These are phyloP conservation scores for Populus simonii DNA, from an alignment of 345 rosid genomes.

Conservation along the genomic window DNA sequence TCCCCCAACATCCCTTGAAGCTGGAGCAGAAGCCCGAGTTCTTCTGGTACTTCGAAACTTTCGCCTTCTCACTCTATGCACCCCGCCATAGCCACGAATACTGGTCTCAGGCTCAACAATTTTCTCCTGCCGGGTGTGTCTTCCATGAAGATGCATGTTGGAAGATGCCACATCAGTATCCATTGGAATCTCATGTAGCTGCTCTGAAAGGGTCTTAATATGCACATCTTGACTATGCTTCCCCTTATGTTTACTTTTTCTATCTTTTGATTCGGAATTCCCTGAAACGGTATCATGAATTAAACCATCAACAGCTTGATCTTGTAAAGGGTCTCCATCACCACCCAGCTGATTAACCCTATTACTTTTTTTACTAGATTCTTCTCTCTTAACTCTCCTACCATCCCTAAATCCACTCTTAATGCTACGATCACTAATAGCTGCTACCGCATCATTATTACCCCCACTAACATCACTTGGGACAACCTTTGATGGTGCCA, in stretches of 20 bases:
- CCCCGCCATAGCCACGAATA: constrained; percentile 39
- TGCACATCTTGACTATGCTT: constrained; percentile 43
- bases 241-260: constrained; percentile 48
- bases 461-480: constrained; percentile 41
- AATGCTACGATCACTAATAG: constrained; percentile 47
- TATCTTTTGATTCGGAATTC: constrained; percentile 46
- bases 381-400: constrained; percentile 70
- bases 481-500: constrained; percentile 58
- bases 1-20: constrained; percentile 49
- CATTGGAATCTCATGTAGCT: constrained; percentile 48
- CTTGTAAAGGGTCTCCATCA: constrained; percentile 32
- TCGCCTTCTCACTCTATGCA: constrained; percentile 51
- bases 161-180: constrained; percentile 74
- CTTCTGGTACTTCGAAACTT: constrained; percentile 65
- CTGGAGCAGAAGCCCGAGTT: constrained; percentile 29
- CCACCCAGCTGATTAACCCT: constrained; percentile 39
- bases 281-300: constrained; percentile 44
- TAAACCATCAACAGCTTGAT: constrained; percentile 37
- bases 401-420: constrained; percentile 50
- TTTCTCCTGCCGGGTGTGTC: constrained; percentile 32
- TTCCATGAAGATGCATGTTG: constrained; percentile 39
- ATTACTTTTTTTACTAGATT: constrained; percentile 48
- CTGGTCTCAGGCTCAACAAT: constrained; percentile 33
- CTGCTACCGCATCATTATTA: constrained; percentile 25
- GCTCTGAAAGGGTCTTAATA: constrained; percentile 68